Percentiles rank a stretch among this genome's conserved stretches.
Evolutionary conservation across 768 basidiomycete species (phyloP).

Genomic region (Auricularia auricula-judae): DNA sequence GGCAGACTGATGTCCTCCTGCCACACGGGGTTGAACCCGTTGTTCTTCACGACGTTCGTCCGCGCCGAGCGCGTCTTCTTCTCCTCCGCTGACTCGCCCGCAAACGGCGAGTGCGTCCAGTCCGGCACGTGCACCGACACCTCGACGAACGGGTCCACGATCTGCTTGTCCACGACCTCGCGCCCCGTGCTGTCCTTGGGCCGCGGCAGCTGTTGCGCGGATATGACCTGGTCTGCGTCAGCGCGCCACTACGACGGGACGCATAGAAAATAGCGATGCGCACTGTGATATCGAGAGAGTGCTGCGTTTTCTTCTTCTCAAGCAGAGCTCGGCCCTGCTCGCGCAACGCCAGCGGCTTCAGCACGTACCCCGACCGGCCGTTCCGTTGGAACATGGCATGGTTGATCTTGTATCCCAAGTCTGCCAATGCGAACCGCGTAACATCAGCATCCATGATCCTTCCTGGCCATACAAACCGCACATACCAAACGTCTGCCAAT

Average conservation of each 20-base stretch:
- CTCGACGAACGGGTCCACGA: slow-evolving; percentile 69
- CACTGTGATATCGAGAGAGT: slow-evolving; percentile 56
- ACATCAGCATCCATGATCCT: neutral
- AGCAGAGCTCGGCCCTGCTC: slow-evolving; percentile 50
- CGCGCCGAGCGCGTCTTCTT: slow-evolving; percentile 31
- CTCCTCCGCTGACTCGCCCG: slow-evolving; percentile 16
- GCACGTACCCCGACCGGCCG: slow-evolving; percentile 77
- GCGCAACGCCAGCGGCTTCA: slow-evolving; percentile 75
- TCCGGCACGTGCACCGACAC: slow-evolving; percentile 69
- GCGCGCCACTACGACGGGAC: neutral
- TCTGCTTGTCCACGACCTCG: slow-evolving; percentile 47
- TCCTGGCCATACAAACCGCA: neutral
- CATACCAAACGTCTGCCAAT: slow-evolving; percentile 95
- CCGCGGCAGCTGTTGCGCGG: slow-evolving; percentile 81
- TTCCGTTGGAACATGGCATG: slow-evolving; percentile 93
- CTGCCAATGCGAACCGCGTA: slow-evolving; percentile 25
- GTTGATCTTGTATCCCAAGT: slow-evolving; percentile 86
- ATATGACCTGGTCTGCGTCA: slow-evolving; percentile 44
- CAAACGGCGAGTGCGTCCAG: slow-evolving; percentile 35
- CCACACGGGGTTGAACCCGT: slow-evolving; percentile 92
- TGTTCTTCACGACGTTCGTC: slow-evolving; percentile 64
- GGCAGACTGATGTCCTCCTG: slow-evolving; percentile 55
- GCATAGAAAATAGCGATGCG: slow-evolving; percentile 9
- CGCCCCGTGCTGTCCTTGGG: slow-evolving; percentile 51
- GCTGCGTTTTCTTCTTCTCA: slow-evolving; percentile 34